phyloP scores from a whole-genome alignment of 257 asterid genomes.

The Capsicum baccatum region DNA sequence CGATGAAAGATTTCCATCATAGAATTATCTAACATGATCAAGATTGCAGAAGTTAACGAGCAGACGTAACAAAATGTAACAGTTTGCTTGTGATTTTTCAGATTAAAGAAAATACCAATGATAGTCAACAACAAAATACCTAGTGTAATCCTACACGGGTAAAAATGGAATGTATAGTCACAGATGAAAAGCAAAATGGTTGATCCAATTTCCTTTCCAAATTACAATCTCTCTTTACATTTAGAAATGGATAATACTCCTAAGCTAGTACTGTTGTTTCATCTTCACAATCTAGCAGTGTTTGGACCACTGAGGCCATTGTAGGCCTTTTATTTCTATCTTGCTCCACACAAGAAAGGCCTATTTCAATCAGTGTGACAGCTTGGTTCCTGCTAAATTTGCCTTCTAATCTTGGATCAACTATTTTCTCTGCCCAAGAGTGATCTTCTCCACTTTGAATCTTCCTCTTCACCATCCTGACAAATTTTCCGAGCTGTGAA shows the following conservation, averaged over 20 bases:
- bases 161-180: too few species aligned
- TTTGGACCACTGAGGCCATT: slow-evolving; percentile 69
- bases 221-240: not conserved
- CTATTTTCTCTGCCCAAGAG: slow-evolving; percentile 54
- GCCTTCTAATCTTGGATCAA: slow-evolving; percentile 68
- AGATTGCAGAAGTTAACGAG: not conserved
- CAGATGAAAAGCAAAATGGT: not conserved
- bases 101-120: not conserved
- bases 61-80: not conserved
- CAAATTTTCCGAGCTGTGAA: slow-evolving; percentile 41
- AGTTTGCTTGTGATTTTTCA: not conserved
- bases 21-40: not conserved
- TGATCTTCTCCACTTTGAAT: slow-evolving; percentile 34
- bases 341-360: slow-evolving; percentile 62
- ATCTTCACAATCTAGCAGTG: slow-evolving; percentile 52
- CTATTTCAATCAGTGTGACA: slow-evolving; percentile 45
- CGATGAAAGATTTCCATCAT: not conserved
- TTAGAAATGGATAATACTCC: not conserved
- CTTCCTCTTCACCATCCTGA: slow-evolving; percentile 32
- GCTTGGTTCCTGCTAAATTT: slow-evolving; percentile 55
- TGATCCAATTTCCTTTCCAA: not conserved
- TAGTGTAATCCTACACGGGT: too few species aligned
- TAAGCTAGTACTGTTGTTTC: slow-evolving; percentile 7
- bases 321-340: slow-evolving; percentile 69
- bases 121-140: too few species aligned